These are phyloP conservation scores for Pythium rishiriense DNA, from an alignment of 352 stramenopile genomes.

Conservation along the genomic window DNA sequence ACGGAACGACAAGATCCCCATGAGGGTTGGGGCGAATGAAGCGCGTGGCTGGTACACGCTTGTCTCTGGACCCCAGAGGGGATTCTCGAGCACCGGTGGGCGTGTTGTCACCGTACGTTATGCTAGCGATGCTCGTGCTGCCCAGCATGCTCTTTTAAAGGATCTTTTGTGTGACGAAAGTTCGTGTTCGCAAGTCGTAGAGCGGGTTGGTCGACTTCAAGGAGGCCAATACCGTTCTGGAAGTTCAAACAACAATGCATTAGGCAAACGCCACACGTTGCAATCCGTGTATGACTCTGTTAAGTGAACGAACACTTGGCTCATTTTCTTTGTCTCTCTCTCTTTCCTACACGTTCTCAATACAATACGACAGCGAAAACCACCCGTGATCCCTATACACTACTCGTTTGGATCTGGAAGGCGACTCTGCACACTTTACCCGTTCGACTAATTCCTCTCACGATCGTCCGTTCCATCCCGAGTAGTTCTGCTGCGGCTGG, in stretches of 20 bases:
- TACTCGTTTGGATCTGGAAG: background rate
- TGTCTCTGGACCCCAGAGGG: no score
- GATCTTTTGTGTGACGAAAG: no score
- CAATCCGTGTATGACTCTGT: background rate
- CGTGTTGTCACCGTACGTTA: no score
- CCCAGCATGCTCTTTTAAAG: no score
- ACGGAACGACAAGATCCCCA: background rate
- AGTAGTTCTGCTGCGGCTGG: background rate
- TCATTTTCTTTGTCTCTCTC: background rate
- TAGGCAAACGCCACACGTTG: constrained; percentile 1
- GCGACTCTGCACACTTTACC: background rate
- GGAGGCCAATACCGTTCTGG: no score
- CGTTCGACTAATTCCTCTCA: background rate
- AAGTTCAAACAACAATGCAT: no score
- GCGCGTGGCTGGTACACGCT: no score
- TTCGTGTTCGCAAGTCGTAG: no score
- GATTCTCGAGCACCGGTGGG: no score
- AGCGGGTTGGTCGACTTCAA: no score
- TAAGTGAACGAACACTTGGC: background rate
- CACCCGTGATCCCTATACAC: background rate
- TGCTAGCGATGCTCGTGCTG: no score
- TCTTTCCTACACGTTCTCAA: constrained; percentile 1
- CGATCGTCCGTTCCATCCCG: background rate
- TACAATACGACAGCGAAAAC: constrained; percentile 9
- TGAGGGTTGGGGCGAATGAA: no score